phyloP scores from a whole-genome alignment of 1,284 basidiomycete species.

The Ceratobasidium sp. region DNA sequence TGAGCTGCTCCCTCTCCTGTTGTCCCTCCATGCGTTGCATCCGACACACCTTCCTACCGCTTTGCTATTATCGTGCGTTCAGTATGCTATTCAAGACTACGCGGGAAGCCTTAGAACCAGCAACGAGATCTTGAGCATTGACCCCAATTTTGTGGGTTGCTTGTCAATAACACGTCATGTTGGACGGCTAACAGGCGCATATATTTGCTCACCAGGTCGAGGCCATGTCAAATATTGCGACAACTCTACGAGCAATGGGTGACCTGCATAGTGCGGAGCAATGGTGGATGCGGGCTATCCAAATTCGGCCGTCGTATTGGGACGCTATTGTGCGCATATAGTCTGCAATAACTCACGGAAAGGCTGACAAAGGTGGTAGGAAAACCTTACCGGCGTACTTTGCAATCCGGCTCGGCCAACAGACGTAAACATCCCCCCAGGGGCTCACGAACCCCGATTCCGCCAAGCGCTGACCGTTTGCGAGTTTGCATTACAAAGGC shows the following conservation, averaged over 20 bases:
- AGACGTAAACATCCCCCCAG: constrained; percentile 19
- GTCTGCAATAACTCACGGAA: constrained; percentile 13
- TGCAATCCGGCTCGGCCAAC: constrained; percentile 53
- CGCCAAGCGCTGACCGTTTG: constrained; percentile 58
- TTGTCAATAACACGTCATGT: background rate
- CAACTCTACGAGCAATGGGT: constrained; percentile 61
- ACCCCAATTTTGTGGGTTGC: constrained; percentile 59
- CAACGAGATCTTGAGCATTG: constrained; percentile 52
- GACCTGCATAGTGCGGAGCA: constrained; percentile 59
- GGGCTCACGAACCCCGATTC: constrained; percentile 51
- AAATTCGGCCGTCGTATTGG: constrained; percentile 61
- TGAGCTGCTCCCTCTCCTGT: constrained; percentile 56
- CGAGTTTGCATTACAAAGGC: constrained; percentile 55
- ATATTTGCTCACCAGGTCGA: constrained; percentile 56
- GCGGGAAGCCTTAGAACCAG: constrained; percentile 51
- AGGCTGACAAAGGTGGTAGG: constrained; percentile 49
- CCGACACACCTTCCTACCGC: constrained; percentile 57
- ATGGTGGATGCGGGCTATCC: constrained; percentile 64
- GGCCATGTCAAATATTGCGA: constrained; percentile 68
- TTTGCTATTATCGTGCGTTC: constrained; percentile 58
- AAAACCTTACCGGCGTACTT: constrained; percentile 61
- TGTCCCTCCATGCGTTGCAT: constrained; percentile 54
- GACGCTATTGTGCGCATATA: constrained; percentile 58
- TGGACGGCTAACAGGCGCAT: background rate
- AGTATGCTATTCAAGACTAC: constrained; percentile 56